A percentile compares a stretch with the other conserved stretches of the same genome.
phyloP scores from a whole-genome alignment of 208 protist genomes.

The Leishmania major region DNA sequence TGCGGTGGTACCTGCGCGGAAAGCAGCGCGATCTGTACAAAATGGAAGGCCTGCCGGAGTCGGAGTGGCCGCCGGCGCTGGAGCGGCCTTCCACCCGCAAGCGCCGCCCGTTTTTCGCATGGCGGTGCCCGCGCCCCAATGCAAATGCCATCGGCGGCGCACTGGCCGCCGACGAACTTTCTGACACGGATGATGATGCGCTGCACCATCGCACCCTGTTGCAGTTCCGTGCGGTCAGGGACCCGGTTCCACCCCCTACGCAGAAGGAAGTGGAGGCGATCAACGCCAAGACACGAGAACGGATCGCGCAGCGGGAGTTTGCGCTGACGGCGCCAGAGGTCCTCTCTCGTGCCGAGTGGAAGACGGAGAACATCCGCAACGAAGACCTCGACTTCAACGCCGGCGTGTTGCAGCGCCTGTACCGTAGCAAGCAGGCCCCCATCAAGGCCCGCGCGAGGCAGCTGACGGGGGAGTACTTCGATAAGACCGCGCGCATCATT shows the following conservation, averaged over 20 bases:
- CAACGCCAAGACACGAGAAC: slow-evolving; percentile 60
- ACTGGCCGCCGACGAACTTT: slow-evolving; percentile 21
- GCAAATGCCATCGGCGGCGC: not conserved
- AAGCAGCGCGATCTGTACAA: slow-evolving; percentile 22
- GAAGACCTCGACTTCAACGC: slow-evolving; percentile 88
- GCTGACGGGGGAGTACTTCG: slow-evolving; percentile 67
- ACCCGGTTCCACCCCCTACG: slow-evolving; percentile 37
- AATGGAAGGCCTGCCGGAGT: slow-evolving; percentile 27
- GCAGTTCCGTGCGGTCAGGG: slow-evolving; percentile 50
- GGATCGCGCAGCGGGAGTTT: slow-evolving; percentile 24
- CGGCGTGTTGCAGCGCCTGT: slow-evolving; percentile 79
- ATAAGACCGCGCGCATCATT: slow-evolving; percentile 68
- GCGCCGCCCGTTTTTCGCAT: slow-evolving; percentile 70
- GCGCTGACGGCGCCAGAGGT: slow-evolving; percentile 52
- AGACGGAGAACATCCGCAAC: slow-evolving; percentile 61
- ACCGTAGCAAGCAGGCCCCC: slow-evolving; percentile 38
- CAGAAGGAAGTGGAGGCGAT: slow-evolving; percentile 53
- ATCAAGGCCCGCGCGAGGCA: slow-evolving; percentile 49
- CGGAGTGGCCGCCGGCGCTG: slow-evolving; percentile 39
- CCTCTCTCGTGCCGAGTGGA: slow-evolving; percentile 65
- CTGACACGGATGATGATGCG: not conserved
- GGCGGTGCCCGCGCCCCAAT: slow-evolving; percentile 31
- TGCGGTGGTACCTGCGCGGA: slow-evolving; percentile 64
- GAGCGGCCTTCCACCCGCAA: slow-evolving; percentile 30
- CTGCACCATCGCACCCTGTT: slow-evolving; percentile 34